A percentile compares a stretch with the other conserved stretches of the same genome.
These are phyloP conservation scores for Conticribra guillardii DNA, from an alignment of 108 stramenopile genomes.

Conservation along the genomic window DNA sequence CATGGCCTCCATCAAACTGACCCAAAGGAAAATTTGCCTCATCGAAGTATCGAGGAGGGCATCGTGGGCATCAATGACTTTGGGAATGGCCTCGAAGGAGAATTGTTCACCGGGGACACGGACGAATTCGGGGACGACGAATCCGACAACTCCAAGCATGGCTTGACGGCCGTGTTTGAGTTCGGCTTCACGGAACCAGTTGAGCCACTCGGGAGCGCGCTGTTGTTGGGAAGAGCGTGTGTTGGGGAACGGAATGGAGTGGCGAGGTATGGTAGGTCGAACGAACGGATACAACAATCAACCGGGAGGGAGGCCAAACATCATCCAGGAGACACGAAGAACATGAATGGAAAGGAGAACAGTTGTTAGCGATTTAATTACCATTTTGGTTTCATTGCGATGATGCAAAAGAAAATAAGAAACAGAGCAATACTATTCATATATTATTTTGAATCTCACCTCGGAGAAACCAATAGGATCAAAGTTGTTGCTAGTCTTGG, in stretches of 20 bases:
- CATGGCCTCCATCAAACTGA: conserved; percentile 70
- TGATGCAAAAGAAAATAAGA: neutral
- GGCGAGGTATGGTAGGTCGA: too few relatives aligned
- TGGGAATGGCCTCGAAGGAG: conserved; percentile 83
- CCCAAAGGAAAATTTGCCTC: conserved; percentile 77
- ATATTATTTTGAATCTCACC: too few relatives aligned
- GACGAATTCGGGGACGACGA: conserved; percentile 83
- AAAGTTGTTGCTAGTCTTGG: conserved; percentile 64
- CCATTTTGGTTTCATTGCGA: too few relatives aligned
- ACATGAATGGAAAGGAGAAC: too few relatives aligned
- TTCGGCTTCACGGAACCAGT: conserved; percentile 91
- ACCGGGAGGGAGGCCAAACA: too few relatives aligned
- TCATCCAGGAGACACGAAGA: too few relatives aligned
- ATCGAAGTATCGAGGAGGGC: conserved; percentile 72
- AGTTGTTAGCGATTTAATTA: too few relatives aligned
- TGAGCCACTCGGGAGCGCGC: conserved; percentile 38
- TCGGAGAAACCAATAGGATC: conserved; percentile 73
- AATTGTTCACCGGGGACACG: conserved; percentile 87
- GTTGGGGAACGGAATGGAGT: too few relatives aligned
- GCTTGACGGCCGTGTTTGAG: conserved; percentile 87
- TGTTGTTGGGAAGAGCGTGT: conserved; percentile 10
- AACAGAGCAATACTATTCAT: conserved; percentile 47
- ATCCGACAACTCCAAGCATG: conserved; percentile 89
- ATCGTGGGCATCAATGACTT: conserved; percentile 79
- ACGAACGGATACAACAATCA: too few relatives aligned